These are phyloP conservation scores for Forsythia viridissima DNA, from an alignment of 257 asterid species.

Conservation along the genomic window DNA sequence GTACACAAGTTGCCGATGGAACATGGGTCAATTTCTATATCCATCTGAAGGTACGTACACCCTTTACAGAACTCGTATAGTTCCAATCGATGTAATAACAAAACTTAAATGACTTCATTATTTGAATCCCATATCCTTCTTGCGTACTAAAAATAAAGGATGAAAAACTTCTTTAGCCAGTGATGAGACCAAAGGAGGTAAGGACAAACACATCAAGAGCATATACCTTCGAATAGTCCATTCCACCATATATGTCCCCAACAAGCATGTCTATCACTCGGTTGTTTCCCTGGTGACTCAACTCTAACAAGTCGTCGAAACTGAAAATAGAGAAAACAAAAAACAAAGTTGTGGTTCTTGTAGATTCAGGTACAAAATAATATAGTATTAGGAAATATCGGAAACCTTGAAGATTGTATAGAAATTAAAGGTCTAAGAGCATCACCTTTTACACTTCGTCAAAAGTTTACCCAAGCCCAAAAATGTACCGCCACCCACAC, in stretches of 20 bases:
- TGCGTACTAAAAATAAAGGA: background rate
- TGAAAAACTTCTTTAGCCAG: background rate
- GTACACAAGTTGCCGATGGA: background rate
- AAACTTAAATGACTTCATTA: background rate
- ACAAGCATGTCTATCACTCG: slow-evolving; percentile 94
- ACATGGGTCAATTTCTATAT: background rate
- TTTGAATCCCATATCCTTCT: background rate
- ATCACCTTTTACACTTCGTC: slow-evolving; percentile 87
- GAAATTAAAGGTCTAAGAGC: slow-evolving; percentile 13
- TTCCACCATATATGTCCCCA: slow-evolving; percentile 93
- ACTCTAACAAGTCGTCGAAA: slow-evolving; percentile 83
- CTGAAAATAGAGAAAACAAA: slow-evolving; percentile 41
- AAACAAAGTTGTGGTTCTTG: slow-evolving; percentile 4
- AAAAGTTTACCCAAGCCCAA: slow-evolving; percentile 95
- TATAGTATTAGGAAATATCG: slow-evolving; percentile 13
- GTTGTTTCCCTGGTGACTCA: slow-evolving; percentile 88
- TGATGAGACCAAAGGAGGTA: slow-evolving; percentile 4
- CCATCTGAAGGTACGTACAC: background rate
- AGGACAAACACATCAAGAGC: background rate
- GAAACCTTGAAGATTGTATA: slow-evolving; percentile 8
- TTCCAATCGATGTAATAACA: background rate
- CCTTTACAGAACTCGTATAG: background rate
- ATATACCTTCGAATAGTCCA: slow-evolving; percentile 72
- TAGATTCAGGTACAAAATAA: slow-evolving; percentile 12
- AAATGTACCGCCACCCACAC: slow-evolving; percentile 97